Evolutionary conservation across 768 basidiomycete species (phyloP), one percentile per base, ranked within the genome.

Genomic region (Chlorophyllum brunneum): DNA sequence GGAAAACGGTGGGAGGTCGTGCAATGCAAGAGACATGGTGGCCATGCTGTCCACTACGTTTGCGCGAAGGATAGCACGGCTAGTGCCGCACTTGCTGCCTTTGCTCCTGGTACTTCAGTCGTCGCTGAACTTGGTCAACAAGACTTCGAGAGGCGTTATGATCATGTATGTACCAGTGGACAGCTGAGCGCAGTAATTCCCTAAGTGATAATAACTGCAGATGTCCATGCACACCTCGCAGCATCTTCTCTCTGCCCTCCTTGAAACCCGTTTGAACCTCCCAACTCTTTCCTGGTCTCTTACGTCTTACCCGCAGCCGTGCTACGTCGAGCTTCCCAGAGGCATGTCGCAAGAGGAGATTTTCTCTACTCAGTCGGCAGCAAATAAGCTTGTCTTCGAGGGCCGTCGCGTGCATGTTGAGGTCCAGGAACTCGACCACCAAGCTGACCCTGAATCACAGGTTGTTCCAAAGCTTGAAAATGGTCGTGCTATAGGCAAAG

Each of bases 221-320:
- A 88, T 88, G 85, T 79, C 82, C 13, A 81, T 89, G 79, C 90
- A 93, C 65, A 91, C 89, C 1, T 85, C 86, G 0, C 91, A 92
- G 61, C 91, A 92, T 56, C 74, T 91, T 38, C 77, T 92, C 20
- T 91, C 89, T 11, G 88, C 89, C 0, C 73, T 91, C n/a, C 73
- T 92, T 4, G 88, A 92, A 60, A 72, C 75, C 20, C 70, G 68
- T 3, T 72, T 88, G 33, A 66, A 78, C 27, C 71, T 91, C 23
- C 81, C 82, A 5, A 92, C 91, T 2, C 75, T 91, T 18, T 85
- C 86, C 1, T 92, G 91, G 90, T 86, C 87, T n/a, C 72, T 92
- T 51, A 83, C 85, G 0, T 68, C 73, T 15, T 80, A 73, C 57
- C 87, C 91, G 5, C 66, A 75, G 5, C 85, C 86, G 0, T 85